phyloP scores from a whole-genome alignment of 495 filamentous ascomycete species.

The Trichoderma gamsii region DNA sequence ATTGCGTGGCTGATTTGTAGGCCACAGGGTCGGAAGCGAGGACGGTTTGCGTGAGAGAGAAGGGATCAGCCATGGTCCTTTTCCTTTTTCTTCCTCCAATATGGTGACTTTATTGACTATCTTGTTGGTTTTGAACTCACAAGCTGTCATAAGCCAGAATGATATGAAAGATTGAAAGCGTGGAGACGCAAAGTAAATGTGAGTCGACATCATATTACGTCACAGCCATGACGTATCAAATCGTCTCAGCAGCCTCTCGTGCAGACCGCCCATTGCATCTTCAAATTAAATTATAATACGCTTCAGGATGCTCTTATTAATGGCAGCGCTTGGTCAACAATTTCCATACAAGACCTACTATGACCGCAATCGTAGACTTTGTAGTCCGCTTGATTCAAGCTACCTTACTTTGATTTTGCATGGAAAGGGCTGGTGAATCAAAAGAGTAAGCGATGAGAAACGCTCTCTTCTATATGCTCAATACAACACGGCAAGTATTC shows the following conservation, averaged over 20 bases:
- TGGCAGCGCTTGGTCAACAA: background rate
- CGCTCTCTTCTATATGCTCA: too few species aligned
- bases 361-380: background rate
- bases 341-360: background rate
- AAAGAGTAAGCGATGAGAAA: too few species aligned
- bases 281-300: background rate
- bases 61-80: constrained; percentile 6
- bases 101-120: background rate
- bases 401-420: background rate
- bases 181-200: background rate
- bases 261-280: background rate
- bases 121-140: background rate
- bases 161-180: background rate
- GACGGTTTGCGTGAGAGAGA: constrained; percentile 48
- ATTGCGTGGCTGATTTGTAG: constrained; percentile 54
- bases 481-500: too few species aligned
- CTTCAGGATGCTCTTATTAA: background rate
- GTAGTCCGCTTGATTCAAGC: too few species aligned
- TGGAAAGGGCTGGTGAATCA: background rate
- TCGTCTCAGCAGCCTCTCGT: background rate
- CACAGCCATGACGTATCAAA: background rate
- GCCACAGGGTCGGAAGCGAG: constrained; percentile 34
- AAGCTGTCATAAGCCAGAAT: background rate
- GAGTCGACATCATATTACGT: background rate
- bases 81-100: background rate